Evolutionary conservation across 176 grass and related monocot genomes (phyloP), one percentile per base, ranked within the genome.

Genomic region (Musa schizocarpa): DNA sequence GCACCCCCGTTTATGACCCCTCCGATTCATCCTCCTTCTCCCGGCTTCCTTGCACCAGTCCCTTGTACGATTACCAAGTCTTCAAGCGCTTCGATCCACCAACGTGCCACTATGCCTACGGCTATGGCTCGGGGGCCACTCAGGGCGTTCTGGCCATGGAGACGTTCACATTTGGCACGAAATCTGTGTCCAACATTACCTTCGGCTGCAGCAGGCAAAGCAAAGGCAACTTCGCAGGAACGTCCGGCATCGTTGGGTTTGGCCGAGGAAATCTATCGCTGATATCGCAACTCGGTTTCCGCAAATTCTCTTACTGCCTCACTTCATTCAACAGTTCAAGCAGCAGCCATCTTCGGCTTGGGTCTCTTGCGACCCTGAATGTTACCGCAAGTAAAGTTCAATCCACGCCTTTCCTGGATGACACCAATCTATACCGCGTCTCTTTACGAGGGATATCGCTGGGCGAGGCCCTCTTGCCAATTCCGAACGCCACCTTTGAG

Each of bases 291-390:
- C 76, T 96, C 71, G 81, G 77, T 8, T 68, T 84, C 13, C 59
- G 68, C 1, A 88, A 81, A 81, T 96, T 96, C 89, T 96, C 92
- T 61, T 92, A 96, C 82, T 96, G 92, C 74, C 87, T 96, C 83
- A 90, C 89, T 80, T 85, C 92, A 17, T 72, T 96, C 9, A 83
- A 87, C 34, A 87, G 77, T 73, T 64, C 83, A 48, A 74, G 64
- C 24, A 86, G 50, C 24, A 90, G 89, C 87, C 89, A 78, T 9
- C 85, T 92, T 24, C 72, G 88, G 3, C 77, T 96, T 0, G 89
- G 89, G 13, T 78, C 81, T 19, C 54, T 82, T 0, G 81, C 85
- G 8, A 79, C 19, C 64, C 78, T 90, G 68, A 63, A 77, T 0
- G 72, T 23, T 56, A 74, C 55, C 61, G 77, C 71, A 5, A 22